Percentiles rank a stretch among this genome's conserved stretches.
Evolutionary conservation across 2,329 filamentous ascomycete species (phyloP).

Genomic region (Phialemonium atrogriseum): DNA sequence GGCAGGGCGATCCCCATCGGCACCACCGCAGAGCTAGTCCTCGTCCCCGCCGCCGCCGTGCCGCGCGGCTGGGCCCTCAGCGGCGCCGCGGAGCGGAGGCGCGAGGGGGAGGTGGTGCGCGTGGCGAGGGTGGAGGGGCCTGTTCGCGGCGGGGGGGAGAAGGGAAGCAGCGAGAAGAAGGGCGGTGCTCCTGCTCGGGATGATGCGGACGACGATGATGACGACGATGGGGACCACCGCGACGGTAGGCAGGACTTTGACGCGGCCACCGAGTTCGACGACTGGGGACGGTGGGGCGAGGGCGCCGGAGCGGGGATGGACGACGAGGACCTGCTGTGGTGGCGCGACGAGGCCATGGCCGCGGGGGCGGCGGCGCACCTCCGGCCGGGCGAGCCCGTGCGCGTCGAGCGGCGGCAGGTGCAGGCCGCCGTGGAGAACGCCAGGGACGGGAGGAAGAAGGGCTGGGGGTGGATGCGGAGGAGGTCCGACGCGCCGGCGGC

Average conservation of each 20-base stretch:
- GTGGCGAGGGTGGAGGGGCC: slow-evolving; percentile 22
- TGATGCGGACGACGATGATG: not conserved
- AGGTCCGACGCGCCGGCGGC: slow-evolving; percentile 3
- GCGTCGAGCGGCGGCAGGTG: slow-evolving; percentile 19
- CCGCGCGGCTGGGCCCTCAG: slow-evolving; percentile 25
- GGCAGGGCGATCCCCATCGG: too few relatives aligned
- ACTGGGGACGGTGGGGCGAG: slow-evolving; percentile 36
- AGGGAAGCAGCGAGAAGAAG: not conserved
- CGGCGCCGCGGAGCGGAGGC: slow-evolving; percentile 20
- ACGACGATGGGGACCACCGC: not conserved
- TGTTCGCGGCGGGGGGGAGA: slow-evolving; percentile 1
- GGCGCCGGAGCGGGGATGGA: slow-evolving; percentile 4
- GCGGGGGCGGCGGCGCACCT: slow-evolving; percentile 34
- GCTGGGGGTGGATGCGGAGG: slow-evolving; percentile 24
- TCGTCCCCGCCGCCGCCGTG: slow-evolving; percentile 35
- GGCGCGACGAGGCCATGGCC: slow-evolving; percentile 37
- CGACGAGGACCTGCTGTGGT: slow-evolving; percentile 29
- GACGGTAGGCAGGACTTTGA: not conserved
- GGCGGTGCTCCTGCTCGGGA: not conserved
- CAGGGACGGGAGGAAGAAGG: slow-evolving; percentile 23
- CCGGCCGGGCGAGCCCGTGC: slow-evolving; percentile 22
- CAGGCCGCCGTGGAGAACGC: slow-evolving; percentile 21
- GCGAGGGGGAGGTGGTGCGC: slow-evolving; percentile 20
- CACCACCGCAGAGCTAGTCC: slow-evolving; percentile 35
- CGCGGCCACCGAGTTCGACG: slow-evolving; percentile 25